These are phyloP conservation scores for Alternaria metachromatica DNA, from an alignment of 2,329 filamentous ascomycete genomes.

Conservation along the genomic window DNA sequence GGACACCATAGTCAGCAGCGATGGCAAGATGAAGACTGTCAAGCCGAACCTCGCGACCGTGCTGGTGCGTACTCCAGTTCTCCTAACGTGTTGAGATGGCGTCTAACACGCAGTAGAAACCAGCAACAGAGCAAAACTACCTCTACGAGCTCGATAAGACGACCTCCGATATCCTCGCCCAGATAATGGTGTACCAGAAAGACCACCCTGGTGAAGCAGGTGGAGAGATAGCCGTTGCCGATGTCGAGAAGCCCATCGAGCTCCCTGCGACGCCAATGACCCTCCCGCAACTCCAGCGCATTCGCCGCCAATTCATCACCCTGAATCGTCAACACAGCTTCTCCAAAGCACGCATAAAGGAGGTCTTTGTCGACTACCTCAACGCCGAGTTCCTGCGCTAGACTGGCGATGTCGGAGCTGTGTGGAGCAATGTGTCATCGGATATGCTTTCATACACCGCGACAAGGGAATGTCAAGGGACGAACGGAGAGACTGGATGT, in stretches of 20 bases:
- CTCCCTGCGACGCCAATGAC: slow-evolving; percentile 71
- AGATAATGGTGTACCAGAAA: slow-evolving; percentile 71
- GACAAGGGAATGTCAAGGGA: background rate
- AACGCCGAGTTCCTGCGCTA: slow-evolving; percentile 47
- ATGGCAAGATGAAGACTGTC: slow-evolving; percentile 70
- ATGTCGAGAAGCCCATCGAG: slow-evolving; percentile 65
- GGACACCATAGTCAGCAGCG: slow-evolving; percentile 69
- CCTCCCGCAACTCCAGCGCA: slow-evolving; percentile 76
- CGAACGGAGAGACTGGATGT: background rate
- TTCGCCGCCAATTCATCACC: slow-evolving; percentile 77
- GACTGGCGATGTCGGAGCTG: background rate
- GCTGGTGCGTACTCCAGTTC: slow-evolving; percentile 49
- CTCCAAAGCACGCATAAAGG: slow-evolving; percentile 47
- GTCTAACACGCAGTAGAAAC: slow-evolving; percentile 55
- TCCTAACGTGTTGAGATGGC: background rate
- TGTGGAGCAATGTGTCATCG: slow-evolving; percentile 10
- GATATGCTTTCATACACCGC: background rate
- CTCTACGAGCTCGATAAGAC: slow-evolving; percentile 80
- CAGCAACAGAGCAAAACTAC: slow-evolving; percentile 70
- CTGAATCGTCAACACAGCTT: slow-evolving; percentile 71
- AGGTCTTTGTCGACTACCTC: slow-evolving; percentile 50
- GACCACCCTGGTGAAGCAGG: slow-evolving; percentile 68
- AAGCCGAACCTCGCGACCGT: slow-evolving; percentile 79
- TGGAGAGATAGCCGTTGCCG: slow-evolving; percentile 62
- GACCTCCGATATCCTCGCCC: slow-evolving; percentile 77